Evolutionary conservation across 2,329 filamentous ascomycete species (phyloP).

Genomic region (Alternaria rosae): DNA sequence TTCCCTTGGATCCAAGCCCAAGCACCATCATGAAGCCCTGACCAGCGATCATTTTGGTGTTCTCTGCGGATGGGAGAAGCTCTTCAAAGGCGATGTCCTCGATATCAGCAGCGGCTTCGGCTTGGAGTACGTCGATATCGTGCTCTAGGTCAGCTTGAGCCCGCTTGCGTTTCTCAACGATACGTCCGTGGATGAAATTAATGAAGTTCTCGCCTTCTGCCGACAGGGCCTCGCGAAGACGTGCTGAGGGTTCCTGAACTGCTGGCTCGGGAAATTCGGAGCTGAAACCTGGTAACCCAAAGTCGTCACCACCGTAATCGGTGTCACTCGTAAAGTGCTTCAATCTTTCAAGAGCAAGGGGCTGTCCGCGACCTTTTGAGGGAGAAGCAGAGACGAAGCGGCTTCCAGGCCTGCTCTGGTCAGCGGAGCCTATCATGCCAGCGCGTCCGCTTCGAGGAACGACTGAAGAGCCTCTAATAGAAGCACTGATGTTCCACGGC

Average conservation of each 20-base stretch:
- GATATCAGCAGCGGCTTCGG: constrained; percentile 40
- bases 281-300: constrained; percentile 23
- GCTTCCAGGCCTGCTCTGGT: constrained; percentile 51
- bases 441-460: constrained; percentile 52
- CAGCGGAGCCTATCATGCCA: constrained; percentile 48
- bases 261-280: constrained; percentile 25
- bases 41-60: constrained; percentile 68
- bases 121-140: constrained; percentile 27
- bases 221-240: constrained; percentile 62
- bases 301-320: constrained; percentile 34
- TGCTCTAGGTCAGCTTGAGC: constrained; percentile 14
- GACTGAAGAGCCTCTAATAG: constrained; percentile 59
- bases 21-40: constrained; percentile 54
- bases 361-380: constrained; percentile 60
- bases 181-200: constrained; percentile 61
- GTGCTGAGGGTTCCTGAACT: constrained; percentile 36
- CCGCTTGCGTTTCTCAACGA: constrained; percentile 46
- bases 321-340: constrained; percentile 41
- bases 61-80: constrained; percentile 67
- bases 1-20: constrained; percentile 62
- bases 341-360: constrained; percentile 37
- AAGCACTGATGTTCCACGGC: constrained; percentile 72
- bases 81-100: constrained; percentile 69
- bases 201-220: constrained; percentile 69
- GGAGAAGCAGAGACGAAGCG: constrained; percentile 68